Percentiles rank a stretch among this genome's conserved stretches.
phyloP scores from a whole-genome alignment of 129 eudicot genomes.

The Artemisia argyi region DNA sequence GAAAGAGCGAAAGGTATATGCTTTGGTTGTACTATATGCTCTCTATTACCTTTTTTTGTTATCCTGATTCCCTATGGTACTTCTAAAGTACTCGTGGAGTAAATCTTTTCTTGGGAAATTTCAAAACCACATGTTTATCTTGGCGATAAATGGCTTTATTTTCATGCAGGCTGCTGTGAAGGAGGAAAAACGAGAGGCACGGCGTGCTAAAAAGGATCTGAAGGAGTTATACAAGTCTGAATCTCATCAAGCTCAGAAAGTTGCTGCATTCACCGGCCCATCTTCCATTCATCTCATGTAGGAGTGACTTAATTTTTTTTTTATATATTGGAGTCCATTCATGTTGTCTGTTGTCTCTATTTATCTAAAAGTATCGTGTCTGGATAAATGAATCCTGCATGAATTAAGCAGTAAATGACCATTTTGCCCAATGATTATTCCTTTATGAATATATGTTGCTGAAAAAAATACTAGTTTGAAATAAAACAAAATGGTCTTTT shows the following conservation, averaged over 20 bases:
- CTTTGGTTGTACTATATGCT: not conserved
- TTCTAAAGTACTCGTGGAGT: too few species aligned
- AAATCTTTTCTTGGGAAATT: too few species aligned
- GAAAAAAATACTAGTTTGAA: too few species aligned
- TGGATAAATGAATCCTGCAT: too few species aligned
- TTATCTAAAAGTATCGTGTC: too few species aligned
- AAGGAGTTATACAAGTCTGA: constrained; percentile 81
- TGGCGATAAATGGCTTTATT: not conserved
- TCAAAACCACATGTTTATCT: not conserved
- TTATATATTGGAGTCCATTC: not conserved
- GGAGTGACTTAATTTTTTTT: not conserved
- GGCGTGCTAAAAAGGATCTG: constrained; percentile 71
- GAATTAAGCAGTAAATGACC: too few species aligned
- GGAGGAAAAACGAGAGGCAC: constrained; percentile 89
- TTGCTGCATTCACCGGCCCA: constrained; percentile 87
- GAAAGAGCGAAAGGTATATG: constrained; percentile 79
- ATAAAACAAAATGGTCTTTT: too few species aligned
- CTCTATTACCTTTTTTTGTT: not conserved
- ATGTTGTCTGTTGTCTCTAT: too few species aligned
- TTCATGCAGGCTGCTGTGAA: constrained; percentile 75
- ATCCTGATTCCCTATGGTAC: not conserved
- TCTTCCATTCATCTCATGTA: constrained; percentile 91
- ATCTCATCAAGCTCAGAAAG: constrained; percentile 82
- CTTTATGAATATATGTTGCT: too few species aligned
- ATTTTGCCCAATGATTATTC: too few species aligned